Evolutionary conservation across 2,329 filamentous ascomycete genomes (phyloP).

Genomic region (Dothidotthia symphoricarpi): DNA sequence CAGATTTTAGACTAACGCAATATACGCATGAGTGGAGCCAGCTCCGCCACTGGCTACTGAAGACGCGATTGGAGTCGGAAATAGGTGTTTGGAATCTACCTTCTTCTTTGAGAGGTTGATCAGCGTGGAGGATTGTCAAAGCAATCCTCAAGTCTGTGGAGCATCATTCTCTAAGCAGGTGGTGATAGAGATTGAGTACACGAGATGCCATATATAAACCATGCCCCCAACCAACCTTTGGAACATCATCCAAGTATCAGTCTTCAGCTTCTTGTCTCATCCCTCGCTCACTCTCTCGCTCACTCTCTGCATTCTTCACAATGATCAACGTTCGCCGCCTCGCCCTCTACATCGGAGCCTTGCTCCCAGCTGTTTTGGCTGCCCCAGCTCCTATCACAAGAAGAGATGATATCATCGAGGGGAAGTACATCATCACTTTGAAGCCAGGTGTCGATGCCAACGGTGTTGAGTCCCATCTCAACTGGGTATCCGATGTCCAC

Average conservation of each 20-base stretch:
- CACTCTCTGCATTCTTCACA: slow-evolving; percentile 4
- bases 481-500: slow-evolving; percentile 37
- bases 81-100: slow-evolving; percentile 1
- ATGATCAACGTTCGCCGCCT: slow-evolving; percentile 13
- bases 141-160: slow-evolving; percentile 1
- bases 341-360: slow-evolving; percentile 9
- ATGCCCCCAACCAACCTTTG: not conserved
- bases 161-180: slow-evolving; percentile 8
- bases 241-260: slow-evolving; percentile 8
- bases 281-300: slow-evolving; percentile 1
- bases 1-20: not conserved
- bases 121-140: not conserved
- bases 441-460: slow-evolving; percentile 16
- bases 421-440: slow-evolving; percentile 27
- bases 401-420: slow-evolving; percentile 14
- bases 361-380: slow-evolving; percentile 10
- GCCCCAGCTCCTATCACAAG: slow-evolving; percentile 16
- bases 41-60: not conserved
- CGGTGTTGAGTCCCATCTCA: slow-evolving; percentile 35
- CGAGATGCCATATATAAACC: slow-evolving; percentile 6
- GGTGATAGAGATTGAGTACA: slow-evolving; percentile 1
- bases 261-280: slow-evolving; percentile 4
- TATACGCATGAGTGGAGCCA: not conserved
- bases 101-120: slow-evolving; percentile 7
- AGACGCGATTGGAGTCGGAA: not conserved